Evolutionary conservation across 306 rosid species (phyloP), one percentile per base, ranked within the genome.

Genomic region (Quercus engelmannii): DNA sequence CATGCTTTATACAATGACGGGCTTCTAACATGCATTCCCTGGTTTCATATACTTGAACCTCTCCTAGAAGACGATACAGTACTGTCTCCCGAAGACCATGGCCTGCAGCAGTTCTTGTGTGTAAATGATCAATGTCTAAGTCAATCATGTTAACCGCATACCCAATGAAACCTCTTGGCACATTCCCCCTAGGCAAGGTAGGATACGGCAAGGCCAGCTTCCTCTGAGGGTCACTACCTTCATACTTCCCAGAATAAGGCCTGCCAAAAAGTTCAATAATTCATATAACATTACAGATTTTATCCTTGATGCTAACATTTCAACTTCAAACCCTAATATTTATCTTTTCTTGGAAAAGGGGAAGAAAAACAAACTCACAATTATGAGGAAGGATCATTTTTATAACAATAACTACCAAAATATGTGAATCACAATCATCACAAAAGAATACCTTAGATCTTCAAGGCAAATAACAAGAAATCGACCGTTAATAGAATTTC

Each of bases 111-210:
- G 91, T 84, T 71, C 30, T 83, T 9, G 41, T 85, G 30, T 69
- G 73, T 41, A 86, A 63, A 69, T 87, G 82, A 76, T 55, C 10
- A 9, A 25, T 21, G 58, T 86, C 92, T 17, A 89, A 43, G 25
- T 86, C 86, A 74, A 91, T 55, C 96, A 89, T 76, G 76, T 91
- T 91, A 23, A 91, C 96, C 19, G 93, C 96, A 79, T 81, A 85
- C 31, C 90, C 96, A 33, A 88, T 6, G 79, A 91, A 91, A 23
- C 93, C 93, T 2, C 4, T 25, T 3, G 92, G 96, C 4, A 31
- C 51, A 7, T 18, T 70, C 41, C 93, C 89, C 31, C 76, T 70
- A 17, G 63, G 71, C 30, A 86, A 64, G 15, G 13, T 55, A 5
- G 91, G 91, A 74, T 58, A 13, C 1, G 83, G 86, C 80, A 89